Conservation (phyloP, 345 rosid genomes). For the Eucalyptus grandis region DNA sequence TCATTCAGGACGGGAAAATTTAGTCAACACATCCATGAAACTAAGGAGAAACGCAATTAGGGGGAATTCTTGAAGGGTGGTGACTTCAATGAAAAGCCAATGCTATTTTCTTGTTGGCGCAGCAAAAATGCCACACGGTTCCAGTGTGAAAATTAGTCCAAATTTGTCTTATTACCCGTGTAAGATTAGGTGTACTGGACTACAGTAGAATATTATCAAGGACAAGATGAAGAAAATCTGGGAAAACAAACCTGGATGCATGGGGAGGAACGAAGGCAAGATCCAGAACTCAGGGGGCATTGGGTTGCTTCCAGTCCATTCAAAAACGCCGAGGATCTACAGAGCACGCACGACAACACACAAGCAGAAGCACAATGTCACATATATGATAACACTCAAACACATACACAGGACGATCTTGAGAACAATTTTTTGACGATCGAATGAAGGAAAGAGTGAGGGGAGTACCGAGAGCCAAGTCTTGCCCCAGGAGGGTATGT, state of each 20-base stretch:
- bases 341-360: neutral
- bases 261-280: constrained; percentile 21
- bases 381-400: neutral
- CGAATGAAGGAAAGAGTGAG: neutral
- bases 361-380: neutral
- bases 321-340: constrained; percentile 15
- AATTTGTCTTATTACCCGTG: neutral
- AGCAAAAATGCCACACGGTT: neutral
- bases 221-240: neutral
- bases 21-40: neutral
- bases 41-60: neutral
- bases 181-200: neutral
- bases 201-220: neutral
- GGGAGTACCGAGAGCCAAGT: constrained; percentile 17
- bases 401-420: neutral
- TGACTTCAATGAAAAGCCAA: neutral
- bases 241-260: constrained; percentile 9
- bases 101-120: neutral
- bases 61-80: neutral
- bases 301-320: constrained; percentile 13
- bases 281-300: constrained; percentile 20
- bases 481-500: constrained; percentile 27
- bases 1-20: neutral
- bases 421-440: neutral
- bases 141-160: neutral